phyloP scores from a whole-genome alignment of 139 green algal species.

The Chlorella sp. region DNA sequence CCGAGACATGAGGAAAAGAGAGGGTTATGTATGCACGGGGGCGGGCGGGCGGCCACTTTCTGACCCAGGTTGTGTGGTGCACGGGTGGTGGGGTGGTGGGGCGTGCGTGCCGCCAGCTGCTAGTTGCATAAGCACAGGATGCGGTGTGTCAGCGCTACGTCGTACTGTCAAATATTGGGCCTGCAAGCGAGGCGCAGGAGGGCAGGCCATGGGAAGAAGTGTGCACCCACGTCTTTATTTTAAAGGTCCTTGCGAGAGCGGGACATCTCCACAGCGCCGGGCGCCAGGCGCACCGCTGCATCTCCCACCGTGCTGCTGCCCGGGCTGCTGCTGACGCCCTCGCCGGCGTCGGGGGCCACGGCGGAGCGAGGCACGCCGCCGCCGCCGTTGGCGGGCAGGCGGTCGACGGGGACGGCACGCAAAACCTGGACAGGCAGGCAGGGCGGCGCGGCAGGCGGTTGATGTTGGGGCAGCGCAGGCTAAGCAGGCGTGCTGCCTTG shows the following conservation, averaged over 20 bases:
- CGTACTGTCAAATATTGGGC: too few species aligned
- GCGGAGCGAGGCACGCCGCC: not conserved
- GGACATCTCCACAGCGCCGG: constrained; percentile 11
- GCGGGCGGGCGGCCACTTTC: too few species aligned
- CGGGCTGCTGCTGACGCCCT: not conserved
- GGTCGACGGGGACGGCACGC: not conserved
- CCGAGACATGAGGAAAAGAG: too few species aligned
- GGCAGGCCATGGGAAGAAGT: too few species aligned
- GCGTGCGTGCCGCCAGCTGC: too few species aligned
- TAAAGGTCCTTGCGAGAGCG: not conserved
- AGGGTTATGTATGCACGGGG: too few species aligned
- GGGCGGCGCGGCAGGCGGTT: not conserved
- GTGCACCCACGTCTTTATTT: not conserved
- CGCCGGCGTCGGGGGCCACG: not conserved
- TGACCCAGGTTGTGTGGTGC: too few species aligned
- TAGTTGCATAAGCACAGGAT: too few species aligned
- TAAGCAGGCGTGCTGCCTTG: not conserved
- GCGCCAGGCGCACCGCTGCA: not conserved
- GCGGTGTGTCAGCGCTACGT: too few species aligned
- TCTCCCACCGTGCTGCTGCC: not conserved
- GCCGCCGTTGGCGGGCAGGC: not conserved
- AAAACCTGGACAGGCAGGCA: not conserved
- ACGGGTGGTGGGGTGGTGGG: too few species aligned
- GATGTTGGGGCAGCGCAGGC: not conserved
- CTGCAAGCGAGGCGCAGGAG: too few species aligned